Evolutionary conservation across 2,329 filamentous ascomycete genomes (phyloP), one percentile per base, ranked within the genome.

Genomic region (Verticillium zaregamsianum): DNA sequence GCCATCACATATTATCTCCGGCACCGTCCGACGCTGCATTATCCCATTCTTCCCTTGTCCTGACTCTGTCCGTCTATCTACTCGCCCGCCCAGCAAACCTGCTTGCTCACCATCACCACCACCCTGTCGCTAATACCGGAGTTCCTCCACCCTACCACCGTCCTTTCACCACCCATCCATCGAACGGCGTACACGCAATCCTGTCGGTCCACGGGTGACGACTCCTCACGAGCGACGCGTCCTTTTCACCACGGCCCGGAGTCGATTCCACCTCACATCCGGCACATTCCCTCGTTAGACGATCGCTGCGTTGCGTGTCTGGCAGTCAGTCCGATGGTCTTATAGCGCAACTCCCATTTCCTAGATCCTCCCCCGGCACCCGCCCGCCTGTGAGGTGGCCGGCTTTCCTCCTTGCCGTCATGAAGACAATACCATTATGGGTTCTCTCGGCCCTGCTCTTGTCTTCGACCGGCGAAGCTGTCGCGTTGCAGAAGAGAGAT

Each of bases 401-500:
- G 52, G 55, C 17, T 59, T 6, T 56, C 37, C 37, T 55, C 9
- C 39, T 60, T 6, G 8, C 20, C 20, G 72, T 20, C 33, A 81
- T 81, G 79, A 80, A 71, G 67, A 65, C 69, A 4, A 64, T 67
- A 58, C 68, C 67, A 61, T 54, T 73, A 56, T 60, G 75, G 35
- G 69, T 68, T 68, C 35, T 72, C 8, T 66, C 66, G 67, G 72
- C 71, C 55, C 68, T 70, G 35, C 55, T 75, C 20, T 63, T 72
- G 56, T 62, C 71, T 40, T 59, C 65, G 9, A 63, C 72, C 2
- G 69, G 64, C 12, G 45, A 52, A 20, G 45, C n/a, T 2, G 66
- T 76, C 40, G 66, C 71, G 39, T 63, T 78, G 28, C 68, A 65
- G 14, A 70, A 71, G 60, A 70, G 68, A 39, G 64, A 72, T 31